These are phyloP conservation scores for Entomortierella lignicola DNA, from an alignment of 192 early-diverging fungal genomes.

Conservation along the genomic window DNA sequence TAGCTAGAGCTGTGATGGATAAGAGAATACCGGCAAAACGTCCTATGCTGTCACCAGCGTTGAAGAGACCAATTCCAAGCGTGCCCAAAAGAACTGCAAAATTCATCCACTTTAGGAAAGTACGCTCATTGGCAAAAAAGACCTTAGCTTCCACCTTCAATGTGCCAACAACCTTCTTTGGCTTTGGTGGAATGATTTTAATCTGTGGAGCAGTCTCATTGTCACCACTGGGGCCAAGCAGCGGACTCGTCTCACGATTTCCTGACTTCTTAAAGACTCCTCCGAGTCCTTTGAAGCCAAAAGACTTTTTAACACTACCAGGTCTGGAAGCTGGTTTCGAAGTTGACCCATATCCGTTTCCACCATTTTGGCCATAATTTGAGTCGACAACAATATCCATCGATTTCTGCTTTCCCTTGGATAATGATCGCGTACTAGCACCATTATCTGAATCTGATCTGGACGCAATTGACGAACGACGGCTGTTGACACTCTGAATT, in stretches of 20 bases:
- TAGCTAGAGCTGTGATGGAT: conserved; percentile 73
- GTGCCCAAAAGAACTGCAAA: conserved; percentile 77
- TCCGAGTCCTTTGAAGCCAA: conserved; percentile 48
- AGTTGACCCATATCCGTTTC: conserved; percentile 13
- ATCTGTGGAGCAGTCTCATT: conserved; percentile 36
- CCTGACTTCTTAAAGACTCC: conserved; percentile 39
- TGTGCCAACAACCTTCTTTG: conserved; percentile 61
- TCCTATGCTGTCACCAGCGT: conserved; percentile 77
- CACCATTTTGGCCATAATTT: conserved; percentile 27
- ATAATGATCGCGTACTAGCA: conserved; percentile 16
- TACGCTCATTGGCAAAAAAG: conserved; percentile 89
- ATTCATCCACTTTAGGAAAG: conserved; percentile 86
- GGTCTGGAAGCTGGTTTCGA: conserved; percentile 21
- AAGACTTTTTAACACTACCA: conserved; percentile 38
- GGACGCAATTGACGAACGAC: conserved; percentile 39
- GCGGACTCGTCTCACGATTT: conserved; percentile 28
- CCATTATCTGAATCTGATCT: conserved; percentile 35
- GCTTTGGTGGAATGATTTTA: conserved; percentile 53
- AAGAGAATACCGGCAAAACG: conserved; percentile 78
- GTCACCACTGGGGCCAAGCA: conserved; percentile 33
- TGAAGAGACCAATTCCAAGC: conserved; percentile 78
- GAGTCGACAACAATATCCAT: conserved; percentile 50
- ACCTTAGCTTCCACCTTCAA: conserved; percentile 87
- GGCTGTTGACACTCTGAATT: conserved; percentile 48
- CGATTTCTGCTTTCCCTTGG: conserved; percentile 46